Evolutionary conservation across 495 filamentous ascomycete genomes (phyloP), one percentile per base, ranked within the genome.

Genomic region (Massariosphaeria phaeospora): DNA sequence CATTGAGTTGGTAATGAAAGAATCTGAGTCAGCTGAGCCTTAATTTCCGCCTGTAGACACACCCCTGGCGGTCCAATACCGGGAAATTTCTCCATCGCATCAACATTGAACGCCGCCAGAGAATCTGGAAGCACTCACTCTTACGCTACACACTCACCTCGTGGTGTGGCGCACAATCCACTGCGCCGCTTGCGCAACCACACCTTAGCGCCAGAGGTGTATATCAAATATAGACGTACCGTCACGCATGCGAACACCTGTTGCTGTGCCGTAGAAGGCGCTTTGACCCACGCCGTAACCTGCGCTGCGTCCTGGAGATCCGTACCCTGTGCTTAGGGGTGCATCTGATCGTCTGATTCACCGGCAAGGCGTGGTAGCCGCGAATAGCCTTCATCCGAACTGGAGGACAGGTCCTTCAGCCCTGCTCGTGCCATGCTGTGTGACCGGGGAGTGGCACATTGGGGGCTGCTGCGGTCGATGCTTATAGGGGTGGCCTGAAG

Each of bases 211-310:
- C 46, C 33, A 27, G 20, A 49, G 38, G 13, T 23, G n/a, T 6
- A 31, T 33, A 35, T 26, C 20, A 44, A 10, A 45, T 39, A 33
- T 47, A 33, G 43, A 18, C 43, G n/a, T n/a, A n/a, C n/a, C n/a
- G n/a, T n/a, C n/a, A n/a, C n/a, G n/a, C 25, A 15, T 54, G 40
- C 41, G 51, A 47, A 48, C 27, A 41, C 52, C 2, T 43, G 43
- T 42, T 56, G 52, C 52, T 48, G 52, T 56, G 52, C 52, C 52
- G 8, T 25, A 48, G 4, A 42, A 36, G 43, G 48, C 52, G 42
- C 44, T 48, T 24, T 15, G 6, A 13, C 24, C 35, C 43, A 48
- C 13, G 15, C 35, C 20, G 18, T 25, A 20, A 17, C n/a, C 3
- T 36, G 38, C 27, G 35, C 34, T 30, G n/a, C n/a, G n/a, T n/a